A percentile compares a stretch with the other conserved stretches of the same genome.
Conservation (phyloP, 2,329 filamentous ascomycete genomes). For the Saccharata proteae region DNA sequence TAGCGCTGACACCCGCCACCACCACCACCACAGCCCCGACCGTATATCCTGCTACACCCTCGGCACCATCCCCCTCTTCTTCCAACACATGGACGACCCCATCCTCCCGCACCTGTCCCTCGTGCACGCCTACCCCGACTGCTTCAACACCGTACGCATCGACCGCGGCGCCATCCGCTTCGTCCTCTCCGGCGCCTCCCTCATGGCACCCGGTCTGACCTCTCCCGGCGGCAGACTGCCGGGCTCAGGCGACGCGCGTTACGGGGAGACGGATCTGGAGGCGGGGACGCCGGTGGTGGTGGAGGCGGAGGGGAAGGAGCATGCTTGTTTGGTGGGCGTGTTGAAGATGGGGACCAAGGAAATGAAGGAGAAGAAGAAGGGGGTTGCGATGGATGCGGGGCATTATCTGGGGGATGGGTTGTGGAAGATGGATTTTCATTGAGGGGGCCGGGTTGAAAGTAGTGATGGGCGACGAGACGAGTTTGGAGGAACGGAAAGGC, state of each 20-base stretch:
- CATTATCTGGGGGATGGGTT: constrained; percentile 92
- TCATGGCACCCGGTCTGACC: constrained; percentile 93
- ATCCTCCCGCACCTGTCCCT: constrained; percentile 81
- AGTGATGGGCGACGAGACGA: no score
- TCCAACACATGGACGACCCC: constrained; percentile 66
- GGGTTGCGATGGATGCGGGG: constrained; percentile 82
- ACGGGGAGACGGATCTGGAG: constrained; percentile 54
- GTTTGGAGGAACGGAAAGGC: no score
- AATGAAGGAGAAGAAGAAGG: constrained; percentile 90
- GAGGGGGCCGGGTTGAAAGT: constrained; percentile 16
- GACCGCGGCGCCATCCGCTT: constrained; percentile 95
- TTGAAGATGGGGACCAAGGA: constrained; percentile 78
- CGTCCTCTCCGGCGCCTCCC: constrained; percentile 80
- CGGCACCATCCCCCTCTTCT: constrained; percentile 71
- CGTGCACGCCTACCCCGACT: constrained; percentile 78
- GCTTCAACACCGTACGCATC: constrained; percentile 75
- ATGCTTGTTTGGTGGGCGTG: constrained; percentile 78
- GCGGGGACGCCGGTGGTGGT: constrained; percentile 80
- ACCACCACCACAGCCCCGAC: constrained; percentile 49
- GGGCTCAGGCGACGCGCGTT: constrained; percentile 31
- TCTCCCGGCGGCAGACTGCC: constrained; percentile 72
- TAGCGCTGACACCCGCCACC: constrained; percentile 1
- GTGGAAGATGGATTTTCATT: constrained; percentile 60
- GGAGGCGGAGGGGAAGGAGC: constrained; percentile 83
- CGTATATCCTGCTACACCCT: constrained; percentile 81